phyloP scores from a whole-genome alignment of 148 eudicot genomes.

The Agrostemma githago region DNA sequence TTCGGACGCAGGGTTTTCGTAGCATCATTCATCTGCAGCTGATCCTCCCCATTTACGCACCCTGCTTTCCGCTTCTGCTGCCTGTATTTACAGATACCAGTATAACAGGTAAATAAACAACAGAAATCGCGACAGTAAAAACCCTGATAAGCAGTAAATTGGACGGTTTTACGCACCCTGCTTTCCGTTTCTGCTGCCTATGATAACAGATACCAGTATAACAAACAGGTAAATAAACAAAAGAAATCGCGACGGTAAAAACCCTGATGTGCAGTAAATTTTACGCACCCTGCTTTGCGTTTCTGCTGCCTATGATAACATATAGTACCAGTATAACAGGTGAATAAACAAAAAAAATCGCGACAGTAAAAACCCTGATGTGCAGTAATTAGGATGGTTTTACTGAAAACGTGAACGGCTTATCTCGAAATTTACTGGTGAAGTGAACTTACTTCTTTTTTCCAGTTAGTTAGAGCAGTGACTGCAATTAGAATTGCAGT shows the following conservation, averaged over 20 bases:
- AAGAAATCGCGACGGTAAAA: background rate
- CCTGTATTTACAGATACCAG: conserved; percentile 33
- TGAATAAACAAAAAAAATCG: background rate
- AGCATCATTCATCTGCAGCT: conserved; percentile 30
- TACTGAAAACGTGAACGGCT: conserved; percentile 1
- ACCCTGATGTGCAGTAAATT: no score
- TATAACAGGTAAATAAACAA: background rate
- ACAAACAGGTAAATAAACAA: no score
- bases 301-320: conserved; percentile 40
- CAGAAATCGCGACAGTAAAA: background rate
- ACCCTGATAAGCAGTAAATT: no score
- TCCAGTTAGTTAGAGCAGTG: conserved; percentile 58
- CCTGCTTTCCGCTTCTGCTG: conserved; percentile 54
- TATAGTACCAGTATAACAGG: background rate
- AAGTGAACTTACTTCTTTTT: conserved; percentile 46
- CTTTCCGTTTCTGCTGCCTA: conserved; percentile 63
- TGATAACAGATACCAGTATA: background rate
- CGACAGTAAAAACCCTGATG: background rate
- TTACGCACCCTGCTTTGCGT: conserved; percentile 55
- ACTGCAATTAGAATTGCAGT: conserved; percentile 51
- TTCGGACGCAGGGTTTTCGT: background rate
- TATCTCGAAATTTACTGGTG: background rate
- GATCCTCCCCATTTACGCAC: conserved; percentile 73
- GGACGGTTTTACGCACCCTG: conserved; percentile 47
- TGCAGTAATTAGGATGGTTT: background rate